These are phyloP conservation scores for Lagerstroemia speciosa DNA, from an alignment of 345 rosid species.

Conservation along the genomic window DNA sequence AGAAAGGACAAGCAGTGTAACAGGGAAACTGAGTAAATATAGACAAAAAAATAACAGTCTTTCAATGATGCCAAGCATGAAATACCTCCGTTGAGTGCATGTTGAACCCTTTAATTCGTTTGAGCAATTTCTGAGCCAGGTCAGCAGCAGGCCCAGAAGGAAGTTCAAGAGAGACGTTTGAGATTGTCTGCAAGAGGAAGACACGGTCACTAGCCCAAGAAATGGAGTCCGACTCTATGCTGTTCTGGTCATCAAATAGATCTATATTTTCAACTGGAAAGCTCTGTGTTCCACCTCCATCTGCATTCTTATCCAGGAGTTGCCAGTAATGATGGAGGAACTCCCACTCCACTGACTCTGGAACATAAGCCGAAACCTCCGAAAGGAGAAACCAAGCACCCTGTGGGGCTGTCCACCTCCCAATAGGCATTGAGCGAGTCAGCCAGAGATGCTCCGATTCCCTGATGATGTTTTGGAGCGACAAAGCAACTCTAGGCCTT, in stretches of 20 bases:
- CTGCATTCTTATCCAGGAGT: slow-evolving; percentile 61
- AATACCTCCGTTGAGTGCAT: slow-evolving; percentile 87
- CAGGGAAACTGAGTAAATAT: not conserved
- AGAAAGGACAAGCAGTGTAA: not conserved
- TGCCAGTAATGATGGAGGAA: slow-evolving; percentile 90
- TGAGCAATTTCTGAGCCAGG: slow-evolving; percentile 74
- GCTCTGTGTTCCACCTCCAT: slow-evolving; percentile 24
- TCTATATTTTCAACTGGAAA: slow-evolving; percentile 19
- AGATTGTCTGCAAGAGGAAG: slow-evolving; percentile 80
- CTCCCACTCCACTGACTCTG: slow-evolving; percentile 79
- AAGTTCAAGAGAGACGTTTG: slow-evolving; percentile 78
- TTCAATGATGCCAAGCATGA: not conserved
- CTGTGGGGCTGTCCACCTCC: slow-evolving; percentile 86
- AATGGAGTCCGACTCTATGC: slow-evolving; percentile 40
- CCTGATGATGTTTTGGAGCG: slow-evolving; percentile 70
- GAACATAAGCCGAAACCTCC: slow-evolving; percentile 63
- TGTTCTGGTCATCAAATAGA: slow-evolving; percentile 28
- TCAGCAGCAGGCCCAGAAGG: slow-evolving; percentile 83
- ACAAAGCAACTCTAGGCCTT: slow-evolving; percentile 49
- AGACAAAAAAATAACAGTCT: not conserved
- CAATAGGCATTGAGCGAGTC: slow-evolving; percentile 54
- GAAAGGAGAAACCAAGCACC: slow-evolving; percentile 99
- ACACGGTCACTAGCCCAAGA: slow-evolving; percentile 91
- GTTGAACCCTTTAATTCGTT: slow-evolving; percentile 66
- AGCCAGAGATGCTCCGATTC: slow-evolving; percentile 80